Conservation (phyloP, 2,329 filamentous ascomycete genomes). For the Sarocladium brachiariae region DNA sequence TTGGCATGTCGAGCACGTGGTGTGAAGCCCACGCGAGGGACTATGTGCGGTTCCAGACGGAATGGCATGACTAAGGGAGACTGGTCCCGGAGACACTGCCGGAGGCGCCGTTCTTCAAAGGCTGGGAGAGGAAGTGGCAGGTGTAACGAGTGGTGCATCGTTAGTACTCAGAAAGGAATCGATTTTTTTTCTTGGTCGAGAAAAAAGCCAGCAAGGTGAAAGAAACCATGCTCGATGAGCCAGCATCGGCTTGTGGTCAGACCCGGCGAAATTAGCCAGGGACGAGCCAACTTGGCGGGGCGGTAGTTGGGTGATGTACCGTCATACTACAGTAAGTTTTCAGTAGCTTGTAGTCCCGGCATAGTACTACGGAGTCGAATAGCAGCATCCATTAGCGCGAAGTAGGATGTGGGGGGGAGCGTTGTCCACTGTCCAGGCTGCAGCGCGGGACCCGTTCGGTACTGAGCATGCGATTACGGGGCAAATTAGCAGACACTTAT, state of each 20-base stretch:
- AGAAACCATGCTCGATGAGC: too few relatives aligned
- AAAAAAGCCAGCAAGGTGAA: too few relatives aligned
- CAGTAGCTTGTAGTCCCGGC: too few relatives aligned
- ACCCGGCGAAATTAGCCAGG: not conserved
- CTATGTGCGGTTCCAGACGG: slow-evolving; percentile 61
- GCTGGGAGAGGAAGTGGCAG: slow-evolving; percentile 47
- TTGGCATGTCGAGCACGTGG: slow-evolving; percentile 71
- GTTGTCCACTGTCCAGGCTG: too few relatives aligned
- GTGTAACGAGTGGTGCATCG: not conserved
- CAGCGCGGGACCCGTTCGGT: too few relatives aligned
- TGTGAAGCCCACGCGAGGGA: slow-evolving; percentile 51
- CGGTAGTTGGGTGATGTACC: too few relatives aligned
- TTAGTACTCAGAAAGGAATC: not conserved
- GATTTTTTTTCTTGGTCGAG: not conserved
- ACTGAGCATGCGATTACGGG: too few relatives aligned
- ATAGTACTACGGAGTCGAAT: too few relatives aligned
- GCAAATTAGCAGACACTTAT: not conserved
- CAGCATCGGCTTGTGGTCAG: not conserved
- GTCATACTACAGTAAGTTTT: too few relatives aligned
- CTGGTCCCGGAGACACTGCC: slow-evolving; percentile 65
- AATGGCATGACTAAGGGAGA: slow-evolving; percentile 50
- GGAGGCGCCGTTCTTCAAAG: slow-evolving; percentile 68
- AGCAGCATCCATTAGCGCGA: too few relatives aligned
- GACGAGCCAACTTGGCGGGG: too few relatives aligned
- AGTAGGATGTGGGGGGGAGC: too few relatives aligned